A percentile compares a stretch with the other conserved stretches of the same genome.
These are phyloP conservation scores for Mycosphaerelloides madeirae DNA, from an alignment of 2,329 filamentous ascomycete species.

Conservation along the genomic window DNA sequence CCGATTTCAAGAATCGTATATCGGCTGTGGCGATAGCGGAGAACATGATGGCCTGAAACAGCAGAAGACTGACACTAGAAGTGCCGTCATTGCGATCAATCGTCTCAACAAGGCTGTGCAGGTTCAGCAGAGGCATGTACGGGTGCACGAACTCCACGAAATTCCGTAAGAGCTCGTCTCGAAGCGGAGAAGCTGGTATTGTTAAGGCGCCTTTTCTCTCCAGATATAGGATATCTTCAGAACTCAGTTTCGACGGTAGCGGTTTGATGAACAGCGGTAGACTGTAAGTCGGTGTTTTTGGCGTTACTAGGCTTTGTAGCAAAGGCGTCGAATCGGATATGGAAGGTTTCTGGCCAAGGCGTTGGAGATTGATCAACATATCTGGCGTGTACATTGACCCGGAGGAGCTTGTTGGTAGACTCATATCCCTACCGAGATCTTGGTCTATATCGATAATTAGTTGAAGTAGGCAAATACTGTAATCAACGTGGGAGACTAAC, in stretches of 20 bases:
- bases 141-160: constrained; percentile 90
- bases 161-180: constrained; percentile 73
- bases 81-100: constrained; percentile 64
- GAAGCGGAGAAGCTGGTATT: constrained; percentile 64
- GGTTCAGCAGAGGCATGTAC: constrained; percentile 81
- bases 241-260: constrained; percentile 68
- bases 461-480: not conserved
- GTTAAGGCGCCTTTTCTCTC: constrained; percentile 78
- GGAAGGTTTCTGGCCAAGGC: constrained; percentile 22
- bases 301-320: constrained; percentile 24
- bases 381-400: constrained; percentile 26
- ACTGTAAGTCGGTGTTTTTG: constrained; percentile 32
- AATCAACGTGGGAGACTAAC: constrained; percentile 41
- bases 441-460: constrained; percentile 23
- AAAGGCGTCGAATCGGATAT: constrained; percentile 23
- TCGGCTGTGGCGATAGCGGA: constrained; percentile 84
- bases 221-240: constrained; percentile 79
- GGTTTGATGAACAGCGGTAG: constrained; percentile 71
- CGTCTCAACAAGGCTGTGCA: constrained; percentile 56
- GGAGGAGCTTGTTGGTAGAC: constrained; percentile 12
- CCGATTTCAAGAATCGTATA: constrained; percentile 67
- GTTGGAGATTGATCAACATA: constrained; percentile 30
- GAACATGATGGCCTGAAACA: constrained; percentile 96
- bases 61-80: constrained; percentile 70
- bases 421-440: constrained; percentile 24